These are phyloP conservation scores for Helotiales sp. DNA, from an alignment of 2,329 filamentous ascomycete genomes.

Conservation along the genomic window DNA sequence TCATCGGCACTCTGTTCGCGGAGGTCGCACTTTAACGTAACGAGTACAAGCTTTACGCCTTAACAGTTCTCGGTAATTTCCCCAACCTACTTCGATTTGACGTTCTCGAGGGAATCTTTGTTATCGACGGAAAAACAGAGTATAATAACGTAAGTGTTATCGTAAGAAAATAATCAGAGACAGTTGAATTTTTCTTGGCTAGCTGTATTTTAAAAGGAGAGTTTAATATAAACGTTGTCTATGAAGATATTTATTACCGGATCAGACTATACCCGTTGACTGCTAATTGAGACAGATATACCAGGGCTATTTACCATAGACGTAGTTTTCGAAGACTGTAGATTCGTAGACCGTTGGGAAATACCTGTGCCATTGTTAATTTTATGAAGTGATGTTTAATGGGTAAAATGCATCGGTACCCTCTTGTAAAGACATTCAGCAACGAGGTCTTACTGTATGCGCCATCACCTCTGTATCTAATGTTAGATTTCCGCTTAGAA, in stretches of 20 bases:
- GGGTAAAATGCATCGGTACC: conserved; percentile 53
- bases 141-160: conserved; percentile 97
- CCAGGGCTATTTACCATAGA: conserved; percentile 73
- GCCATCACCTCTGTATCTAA: conserved; percentile 77
- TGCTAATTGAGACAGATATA: background rate
- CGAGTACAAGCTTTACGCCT: conserved; percentile 92
- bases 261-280: background rate
- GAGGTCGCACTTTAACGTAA: conserved; percentile 95
- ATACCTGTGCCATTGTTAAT: conserved; percentile 61
- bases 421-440: conserved; percentile 97
- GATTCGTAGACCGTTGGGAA: conserved; percentile 99
- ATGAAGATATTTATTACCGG: conserved; percentile 88
- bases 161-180: conserved; percentile 92
- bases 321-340: conserved; percentile 98
- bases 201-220: conserved; percentile 97
- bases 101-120: conserved; percentile 95
- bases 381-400: background rate
- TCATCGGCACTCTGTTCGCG: conserved; percentile 75
- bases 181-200: conserved; percentile 99
- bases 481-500: conserved; percentile 22
- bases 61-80: conserved; percentile 99
- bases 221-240: conserved; percentile 93
- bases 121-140: conserved; percentile 98
- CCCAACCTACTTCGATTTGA: conserved; percentile 97
- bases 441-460: conserved; percentile 97